A percentile compares a stretch with the other conserved stretches of the same genome.
These are phyloP conservation scores for Rhynchospora breviuscula DNA, from an alignment of 176 grass and related monocot genomes.

Conservation along the genomic window DNA sequence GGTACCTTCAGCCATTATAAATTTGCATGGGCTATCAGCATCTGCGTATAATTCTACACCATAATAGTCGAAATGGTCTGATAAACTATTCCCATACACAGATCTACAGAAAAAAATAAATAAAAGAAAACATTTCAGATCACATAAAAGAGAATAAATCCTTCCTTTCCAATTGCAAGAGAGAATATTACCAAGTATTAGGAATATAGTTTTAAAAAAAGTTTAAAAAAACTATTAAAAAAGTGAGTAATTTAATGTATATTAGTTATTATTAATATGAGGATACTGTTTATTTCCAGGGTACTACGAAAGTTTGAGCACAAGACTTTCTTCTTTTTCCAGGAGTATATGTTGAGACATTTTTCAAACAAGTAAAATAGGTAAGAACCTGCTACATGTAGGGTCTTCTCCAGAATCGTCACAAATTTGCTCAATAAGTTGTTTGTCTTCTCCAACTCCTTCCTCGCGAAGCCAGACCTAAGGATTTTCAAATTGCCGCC, in stretches of 20 bases:
- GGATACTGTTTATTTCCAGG: neutral
- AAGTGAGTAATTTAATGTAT: too few relatives aligned
- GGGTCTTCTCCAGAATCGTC: conserved; percentile 83
- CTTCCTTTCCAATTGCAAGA: neutral
- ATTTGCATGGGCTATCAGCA: conserved; percentile 56
- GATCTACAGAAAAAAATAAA: conserved; percentile 39
- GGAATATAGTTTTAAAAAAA: too few relatives aligned
- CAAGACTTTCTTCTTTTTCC: neutral
- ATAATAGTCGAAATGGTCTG: conserved; percentile 79
- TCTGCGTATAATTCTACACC: conserved; percentile 54
- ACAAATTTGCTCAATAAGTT: conserved; percentile 52
- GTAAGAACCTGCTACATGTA: conserved; percentile 67
- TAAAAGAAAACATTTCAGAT: conserved; percentile 19
- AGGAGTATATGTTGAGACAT: neutral
- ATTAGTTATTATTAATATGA: too few relatives aligned
- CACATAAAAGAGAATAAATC: neutral
- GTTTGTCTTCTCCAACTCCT: conserved; percentile 34
- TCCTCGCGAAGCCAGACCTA: conserved; percentile 70
- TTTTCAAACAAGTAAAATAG: conserved; percentile 29
- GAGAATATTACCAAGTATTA: neutral
- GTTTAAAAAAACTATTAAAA: too few relatives aligned
- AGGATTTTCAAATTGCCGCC: neutral
- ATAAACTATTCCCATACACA: conserved; percentile 68
- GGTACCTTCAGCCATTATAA: conserved; percentile 36
- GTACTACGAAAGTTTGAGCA: neutral